phyloP scores from a whole-genome alignment of 2,329 filamentous ascomycete species.

The Talaromyces sp. region DNA sequence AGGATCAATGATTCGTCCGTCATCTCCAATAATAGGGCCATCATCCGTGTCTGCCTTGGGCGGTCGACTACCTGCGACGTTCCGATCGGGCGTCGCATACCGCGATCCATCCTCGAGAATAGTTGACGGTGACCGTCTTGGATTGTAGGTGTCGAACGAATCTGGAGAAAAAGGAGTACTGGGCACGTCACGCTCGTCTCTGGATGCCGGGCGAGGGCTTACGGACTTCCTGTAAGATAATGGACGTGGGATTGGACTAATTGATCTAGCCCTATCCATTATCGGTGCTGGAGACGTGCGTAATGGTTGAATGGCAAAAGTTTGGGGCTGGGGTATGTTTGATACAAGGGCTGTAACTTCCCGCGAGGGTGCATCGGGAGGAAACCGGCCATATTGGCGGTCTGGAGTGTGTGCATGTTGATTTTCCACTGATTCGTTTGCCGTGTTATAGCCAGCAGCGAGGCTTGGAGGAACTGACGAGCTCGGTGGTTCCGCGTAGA shows the following conservation, averaged over 20 bases:
- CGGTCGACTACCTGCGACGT: constrained; percentile 36
- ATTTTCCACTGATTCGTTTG: constrained; percentile 25
- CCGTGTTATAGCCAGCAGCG: constrained; percentile 38
- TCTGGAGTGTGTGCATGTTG: constrained; percentile 27
- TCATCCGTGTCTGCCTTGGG: constrained; percentile 37
- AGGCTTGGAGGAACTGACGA: constrained; percentile 37
- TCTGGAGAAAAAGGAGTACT: constrained; percentile 55
- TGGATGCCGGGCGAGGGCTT: constrained; percentile 49
- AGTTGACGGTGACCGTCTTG: constrained; percentile 28
- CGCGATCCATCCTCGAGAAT: constrained; percentile 29
- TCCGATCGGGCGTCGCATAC: constrained; percentile 36
- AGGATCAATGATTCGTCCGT: constrained; percentile 61
- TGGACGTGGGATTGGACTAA: constrained; percentile 32
- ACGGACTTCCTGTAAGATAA: constrained; percentile 55
- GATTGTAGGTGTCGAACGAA: constrained; percentile 57
- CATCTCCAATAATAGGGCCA: constrained; percentile 58
- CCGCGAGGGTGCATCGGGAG: constrained; percentile 23
- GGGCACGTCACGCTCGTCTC: constrained; percentile 36
- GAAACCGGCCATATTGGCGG: constrained; percentile 22
- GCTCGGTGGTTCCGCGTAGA: constrained; percentile 15
- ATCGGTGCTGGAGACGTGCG: constrained; percentile 26
- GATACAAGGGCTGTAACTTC: constrained; percentile 23
- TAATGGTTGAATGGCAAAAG: constrained; percentile 24
- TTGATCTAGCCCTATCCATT: constrained; percentile 25
- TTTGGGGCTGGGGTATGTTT: constrained; percentile 13